Percentiles rank a stretch among this genome's conserved stretches.
phyloP scores from a whole-genome alignment of 805 yeast species.

The Candida cerambycidarum region DNA sequence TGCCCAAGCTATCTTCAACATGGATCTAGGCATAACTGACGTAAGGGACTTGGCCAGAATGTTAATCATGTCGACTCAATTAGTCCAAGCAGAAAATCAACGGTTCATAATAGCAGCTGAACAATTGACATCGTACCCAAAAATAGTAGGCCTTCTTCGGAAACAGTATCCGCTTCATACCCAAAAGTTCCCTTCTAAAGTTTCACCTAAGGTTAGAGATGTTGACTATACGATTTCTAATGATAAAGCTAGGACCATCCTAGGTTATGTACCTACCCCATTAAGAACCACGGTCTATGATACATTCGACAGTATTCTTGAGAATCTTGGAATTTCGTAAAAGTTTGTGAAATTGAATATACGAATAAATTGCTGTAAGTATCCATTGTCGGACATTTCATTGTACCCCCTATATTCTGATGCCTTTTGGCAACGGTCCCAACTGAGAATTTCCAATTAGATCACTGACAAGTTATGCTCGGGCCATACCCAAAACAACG shows the following conservation, averaged over 20 bases:
- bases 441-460: too few species aligned
- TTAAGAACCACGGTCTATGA: background rate
- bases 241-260: conserved; percentile 6
- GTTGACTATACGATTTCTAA: background rate
- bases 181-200: background rate
- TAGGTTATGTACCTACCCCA: conserved; percentile 4
- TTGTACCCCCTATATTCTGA: too few species aligned
- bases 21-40: conserved; percentile 4
- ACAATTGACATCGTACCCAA: background rate
- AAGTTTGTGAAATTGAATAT: too few species aligned
- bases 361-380: too few species aligned
- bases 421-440: too few species aligned
- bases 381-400: too few species aligned
- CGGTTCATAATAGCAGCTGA: background rate
- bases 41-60: conserved; percentile 9
- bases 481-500: too few species aligned
- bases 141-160: background rate
- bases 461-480: too few species aligned
- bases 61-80: conserved; percentile 1
- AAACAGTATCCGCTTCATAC: background rate
- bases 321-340: background rate
- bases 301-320: background rate
- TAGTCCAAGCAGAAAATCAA: conserved; percentile 3
- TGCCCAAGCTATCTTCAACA: background rate
- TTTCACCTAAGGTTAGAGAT: background rate